Evolutionary conservation across 345 rosid species (phyloP).

Genomic region (Lumnitzera littorea): DNA sequence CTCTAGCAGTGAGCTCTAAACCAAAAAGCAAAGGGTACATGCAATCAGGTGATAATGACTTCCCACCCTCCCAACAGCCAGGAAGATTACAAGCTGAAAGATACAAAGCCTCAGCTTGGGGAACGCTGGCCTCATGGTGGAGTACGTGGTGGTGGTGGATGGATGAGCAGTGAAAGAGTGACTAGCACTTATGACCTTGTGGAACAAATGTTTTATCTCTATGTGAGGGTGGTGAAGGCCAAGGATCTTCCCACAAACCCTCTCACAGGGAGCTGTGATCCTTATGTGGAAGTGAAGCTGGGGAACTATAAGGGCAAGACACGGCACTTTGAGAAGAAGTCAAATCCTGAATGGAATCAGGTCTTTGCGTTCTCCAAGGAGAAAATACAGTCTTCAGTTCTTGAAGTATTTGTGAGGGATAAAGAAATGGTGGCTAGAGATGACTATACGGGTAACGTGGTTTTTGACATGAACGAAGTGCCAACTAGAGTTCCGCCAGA

Average conservation of each 20-base stretch:
- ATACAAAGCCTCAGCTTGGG: constrained; percentile 86
- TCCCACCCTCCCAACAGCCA: constrained; percentile 35
- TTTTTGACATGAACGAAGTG: constrained; percentile 80
- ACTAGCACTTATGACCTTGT: constrained; percentile 89
- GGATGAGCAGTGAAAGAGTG: constrained; percentile 76
- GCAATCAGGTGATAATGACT: constrained; percentile 30
- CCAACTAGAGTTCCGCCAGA: constrained; percentile 98
- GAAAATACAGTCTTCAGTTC: constrained; percentile 60
- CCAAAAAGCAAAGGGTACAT: neutral
- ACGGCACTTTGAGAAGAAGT: constrained; percentile 65
- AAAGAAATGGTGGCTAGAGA: constrained; percentile 72
- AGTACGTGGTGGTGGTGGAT: constrained; percentile 69
- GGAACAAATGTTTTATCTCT: constrained; percentile 79
- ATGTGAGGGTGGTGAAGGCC: constrained; percentile 76
- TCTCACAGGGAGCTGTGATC: constrained; percentile 56
- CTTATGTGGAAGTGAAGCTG: constrained; percentile 73
- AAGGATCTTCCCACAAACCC: constrained; percentile 78
- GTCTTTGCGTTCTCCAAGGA: constrained; percentile 89
- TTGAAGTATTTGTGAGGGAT: constrained; percentile 73
- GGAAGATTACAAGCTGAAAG: constrained; percentile 83
- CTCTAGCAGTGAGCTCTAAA: neutral
- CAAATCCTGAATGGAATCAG: constrained; percentile 77
- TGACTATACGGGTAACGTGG: constrained; percentile 71
- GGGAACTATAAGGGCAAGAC: constrained; percentile 90
- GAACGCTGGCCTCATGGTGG: constrained; percentile 97